phyloP scores from a whole-genome alignment of 805 yeast species.

The Cyberlindnera sargentensis region DNA sequence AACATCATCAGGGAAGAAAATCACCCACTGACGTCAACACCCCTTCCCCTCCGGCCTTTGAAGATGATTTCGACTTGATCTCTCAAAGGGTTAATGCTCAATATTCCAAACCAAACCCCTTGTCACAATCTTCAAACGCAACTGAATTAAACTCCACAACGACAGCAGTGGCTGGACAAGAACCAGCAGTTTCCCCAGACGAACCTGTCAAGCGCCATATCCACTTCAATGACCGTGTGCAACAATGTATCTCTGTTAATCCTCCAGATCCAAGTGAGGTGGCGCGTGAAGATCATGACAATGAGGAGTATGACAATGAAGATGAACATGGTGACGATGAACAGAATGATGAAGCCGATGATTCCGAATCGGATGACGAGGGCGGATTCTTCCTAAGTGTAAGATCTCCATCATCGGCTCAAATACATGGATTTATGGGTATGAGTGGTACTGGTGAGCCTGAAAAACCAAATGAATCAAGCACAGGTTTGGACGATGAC shows the following conservation, averaged over 20 bases:
- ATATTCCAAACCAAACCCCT: conserved; percentile 7
- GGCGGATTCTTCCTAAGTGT: conserved; percentile 65
- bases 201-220: conserved; percentile 47
- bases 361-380: conserved; percentile 47
- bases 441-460: neutral
- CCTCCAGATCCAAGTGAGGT: conserved; percentile 18
- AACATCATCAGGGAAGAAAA: conserved; percentile 6
- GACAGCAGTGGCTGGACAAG: neutral
- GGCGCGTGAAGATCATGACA: conserved; percentile 21
- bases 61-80: conserved; percentile 22
- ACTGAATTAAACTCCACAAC: neutral
- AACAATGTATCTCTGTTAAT: conserved; percentile 78
- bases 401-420: conserved; percentile 33
- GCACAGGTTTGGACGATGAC: neutral
- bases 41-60: conserved; percentile 22
- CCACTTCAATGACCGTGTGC: conserved; percentile 90
- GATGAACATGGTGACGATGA: conserved; percentile 22
- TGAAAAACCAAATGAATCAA: neutral
- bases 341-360: conserved; percentile 20
- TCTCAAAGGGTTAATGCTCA: conserved; percentile 23
- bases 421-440: conserved; percentile 6
- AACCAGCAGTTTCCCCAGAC: neutral
- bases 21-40: conserved; percentile 3
- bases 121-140: neutral
- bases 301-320: conserved; percentile 17